Conservation (phyloP, 495 filamentous ascomycete genomes). For the Chaetomium cochliodes region DNA sequence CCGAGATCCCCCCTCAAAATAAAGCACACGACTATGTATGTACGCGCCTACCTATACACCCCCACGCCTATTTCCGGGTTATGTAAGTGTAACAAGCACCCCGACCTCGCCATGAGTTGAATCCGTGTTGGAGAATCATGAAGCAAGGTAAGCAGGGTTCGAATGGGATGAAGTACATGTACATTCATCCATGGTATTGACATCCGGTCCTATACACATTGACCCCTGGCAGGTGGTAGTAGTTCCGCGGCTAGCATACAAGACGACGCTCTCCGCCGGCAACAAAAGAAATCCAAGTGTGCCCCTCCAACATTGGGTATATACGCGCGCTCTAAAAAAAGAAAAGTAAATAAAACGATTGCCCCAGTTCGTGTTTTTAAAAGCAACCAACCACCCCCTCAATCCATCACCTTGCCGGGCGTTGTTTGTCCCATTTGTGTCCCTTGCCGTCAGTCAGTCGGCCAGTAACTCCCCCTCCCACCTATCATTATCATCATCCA, state of each 20-base stretch:
- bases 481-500: not conserved
- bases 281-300: constrained; percentile 1
- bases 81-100: too few species aligned
- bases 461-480: not conserved
- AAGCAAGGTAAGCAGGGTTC: too few species aligned
- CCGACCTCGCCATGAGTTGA: too few species aligned
- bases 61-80: too few species aligned
- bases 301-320: constrained; percentile 2
- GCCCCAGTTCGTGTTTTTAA: not conserved
- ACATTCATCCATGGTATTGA: too few species aligned
- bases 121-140: too few species aligned
- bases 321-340: not conserved
- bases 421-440: not conserved
- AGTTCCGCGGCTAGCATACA: not conserved
- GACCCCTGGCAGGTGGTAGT: not conserved
- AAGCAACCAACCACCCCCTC: not conserved
- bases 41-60: too few species aligned
- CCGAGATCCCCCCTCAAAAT: too few species aligned
- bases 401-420: too few species aligned
- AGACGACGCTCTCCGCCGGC: not conserved
- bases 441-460: not conserved
- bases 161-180: too few species aligned
- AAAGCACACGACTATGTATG: too few species aligned
- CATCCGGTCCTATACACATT: too few species aligned
- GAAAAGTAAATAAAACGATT: not conserved